Base-by-base conservation (phyloP, 2,329 filamentous ascomycete genomes). In the Magnaporthales sp. region DNA sequence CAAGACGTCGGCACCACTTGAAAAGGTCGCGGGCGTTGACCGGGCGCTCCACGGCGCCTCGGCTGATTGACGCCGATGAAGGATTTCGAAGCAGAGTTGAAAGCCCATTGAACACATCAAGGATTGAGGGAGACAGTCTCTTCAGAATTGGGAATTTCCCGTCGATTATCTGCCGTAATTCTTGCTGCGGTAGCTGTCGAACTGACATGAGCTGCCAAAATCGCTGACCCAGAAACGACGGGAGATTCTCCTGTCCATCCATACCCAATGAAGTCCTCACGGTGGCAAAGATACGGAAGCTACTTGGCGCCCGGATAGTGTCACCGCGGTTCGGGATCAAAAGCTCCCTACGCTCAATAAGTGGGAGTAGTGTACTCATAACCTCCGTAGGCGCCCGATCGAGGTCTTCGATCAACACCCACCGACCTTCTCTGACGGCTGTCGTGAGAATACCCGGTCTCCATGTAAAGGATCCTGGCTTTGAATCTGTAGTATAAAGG, bases 391-490 rank as follows among this genome's bases (percentile, higher is more conserved):
- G 95, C 11, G 95, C 95, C 69, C 94, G 89, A 75, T 99, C 93
- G 56, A 99, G 83, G 76, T 99, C 96, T 77, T 99, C 96, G 68
- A 99, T 96, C 70, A 99, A 83, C 7, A 99, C 91, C 96, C 95
- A 99, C 73, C 94, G 86, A 19, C 95, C 96, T 80, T 99, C 94
- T 73, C 86, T 89, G 2, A 98, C 93, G 46, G 96, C 96, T 31
- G 92, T 96, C 0, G 95, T 97, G 71, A 99, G 81, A 24, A 98
- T 91, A 78, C 95, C 95, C 3, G 95, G 87, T 68, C 91, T 88
- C 95, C 95, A 99, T 64, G 87, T 86, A 75, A 99, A 99, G 10
- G 91, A 93, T 1, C 93, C 93, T 1, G 93, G 93, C 68, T 89
- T 91, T 19, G 90, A 87, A 67, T 93, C 93, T 26, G 93, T 95